Evolutionary conservation across 257 asterid genomes (phyloP).

Genomic region (Scutellaria galericulata): DNA sequence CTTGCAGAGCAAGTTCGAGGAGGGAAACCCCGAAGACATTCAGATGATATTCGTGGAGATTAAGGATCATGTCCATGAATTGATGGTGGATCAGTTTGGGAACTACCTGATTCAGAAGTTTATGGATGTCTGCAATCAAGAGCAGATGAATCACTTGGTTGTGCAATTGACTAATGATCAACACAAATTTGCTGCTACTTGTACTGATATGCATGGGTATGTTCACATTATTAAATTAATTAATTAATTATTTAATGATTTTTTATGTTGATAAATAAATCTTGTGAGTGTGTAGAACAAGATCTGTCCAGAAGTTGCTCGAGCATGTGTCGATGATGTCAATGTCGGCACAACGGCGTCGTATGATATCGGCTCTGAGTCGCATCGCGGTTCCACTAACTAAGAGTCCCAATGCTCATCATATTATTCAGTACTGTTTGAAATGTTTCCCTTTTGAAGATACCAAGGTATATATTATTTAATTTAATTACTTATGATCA

Average conservation of each 20-base stretch:
- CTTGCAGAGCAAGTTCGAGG: slow-evolving; percentile 54
- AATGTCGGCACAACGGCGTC: slow-evolving; percentile 40
- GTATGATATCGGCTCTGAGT: slow-evolving; percentile 36
- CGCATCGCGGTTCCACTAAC: slow-evolving; percentile 45
- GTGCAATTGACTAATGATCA: slow-evolving; percentile 24
- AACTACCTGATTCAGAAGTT: slow-evolving; percentile 53
- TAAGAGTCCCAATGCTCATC: slow-evolving; percentile 55
- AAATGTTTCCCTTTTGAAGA: slow-evolving; percentile 44
- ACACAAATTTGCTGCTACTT: slow-evolving; percentile 38
- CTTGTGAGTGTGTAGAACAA: slow-evolving; percentile 40
- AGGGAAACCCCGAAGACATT: slow-evolving; percentile 45
- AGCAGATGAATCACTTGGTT: slow-evolving; percentile 47
- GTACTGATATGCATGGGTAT: slow-evolving; percentile 56
- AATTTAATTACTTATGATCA: no score
- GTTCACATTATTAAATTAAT: background rate
- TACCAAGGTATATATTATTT: slow-evolving; percentile 45
- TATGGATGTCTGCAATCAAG: slow-evolving; percentile 41
- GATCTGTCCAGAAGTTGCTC: slow-evolving; percentile 59
- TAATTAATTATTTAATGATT: background rate
- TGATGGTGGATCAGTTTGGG: slow-evolving; percentile 60
- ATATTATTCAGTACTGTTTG: slow-evolving; percentile 59
- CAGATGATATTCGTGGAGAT: slow-evolving; percentile 51
- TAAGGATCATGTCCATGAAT: slow-evolving; percentile 46
- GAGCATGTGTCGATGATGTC: slow-evolving; percentile 33
- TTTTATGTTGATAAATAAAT: background rate